phyloP scores from a whole-genome alignment of 257 asterid genomes.

The Lycium ferocissimum region DNA sequence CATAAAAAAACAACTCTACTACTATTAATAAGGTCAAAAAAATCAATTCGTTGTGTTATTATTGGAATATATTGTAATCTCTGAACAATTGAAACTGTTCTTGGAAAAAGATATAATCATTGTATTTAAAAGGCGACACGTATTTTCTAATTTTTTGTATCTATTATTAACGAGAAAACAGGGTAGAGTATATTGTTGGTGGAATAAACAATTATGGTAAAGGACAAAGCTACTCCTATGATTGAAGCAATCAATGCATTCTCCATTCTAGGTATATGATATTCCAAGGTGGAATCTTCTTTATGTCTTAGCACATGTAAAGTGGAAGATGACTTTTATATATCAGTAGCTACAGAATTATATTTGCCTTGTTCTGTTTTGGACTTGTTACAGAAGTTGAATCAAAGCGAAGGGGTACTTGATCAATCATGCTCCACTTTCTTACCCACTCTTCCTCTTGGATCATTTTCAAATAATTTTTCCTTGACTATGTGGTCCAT shows the following conservation, averaged over 20 bases:
- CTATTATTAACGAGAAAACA: neutral
- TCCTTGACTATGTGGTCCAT: constrained; percentile 18
- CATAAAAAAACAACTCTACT: neutral
- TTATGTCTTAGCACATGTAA: constrained; percentile 26
- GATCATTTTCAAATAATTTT: constrained; percentile 36
- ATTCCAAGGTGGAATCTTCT: constrained; percentile 35
- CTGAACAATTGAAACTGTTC: neutral
- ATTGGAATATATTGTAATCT: neutral
- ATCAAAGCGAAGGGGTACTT: neutral
- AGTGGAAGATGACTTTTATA: constrained; percentile 33
- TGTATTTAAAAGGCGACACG: neutral
- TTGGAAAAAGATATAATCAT: neutral
- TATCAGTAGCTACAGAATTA: constrained; percentile 29
- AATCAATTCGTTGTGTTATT: neutral
- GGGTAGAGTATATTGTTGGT: neutral
- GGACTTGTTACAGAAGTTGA: constrained; percentile 28
- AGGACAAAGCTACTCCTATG: constrained; percentile 25
- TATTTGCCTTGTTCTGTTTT: constrained; percentile 26
- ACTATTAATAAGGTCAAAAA: too few relatives aligned
- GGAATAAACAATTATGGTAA: constrained; percentile 27
- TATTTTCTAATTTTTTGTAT: neutral
- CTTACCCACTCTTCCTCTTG: constrained; percentile 1
- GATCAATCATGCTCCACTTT: constrained; percentile 34
- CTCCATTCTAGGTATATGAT: constrained; percentile 24
- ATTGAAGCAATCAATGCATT: constrained; percentile 30